phyloP scores from a whole-genome alignment of 2,329 filamentous ascomycete genomes.

The Diaporthe nobilis region DNA sequence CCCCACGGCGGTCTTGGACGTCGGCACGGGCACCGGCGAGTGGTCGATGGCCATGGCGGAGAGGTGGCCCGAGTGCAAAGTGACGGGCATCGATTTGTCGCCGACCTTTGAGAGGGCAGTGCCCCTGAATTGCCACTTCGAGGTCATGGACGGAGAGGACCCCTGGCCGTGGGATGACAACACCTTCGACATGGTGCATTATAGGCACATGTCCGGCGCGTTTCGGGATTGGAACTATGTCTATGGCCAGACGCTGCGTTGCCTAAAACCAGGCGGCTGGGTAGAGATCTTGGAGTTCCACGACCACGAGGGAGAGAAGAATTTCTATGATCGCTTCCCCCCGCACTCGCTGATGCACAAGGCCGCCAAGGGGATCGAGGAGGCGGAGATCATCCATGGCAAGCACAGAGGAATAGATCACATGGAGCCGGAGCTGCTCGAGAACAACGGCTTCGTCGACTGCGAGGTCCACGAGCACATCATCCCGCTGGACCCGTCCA shows the following conservation, averaged over 20 bases:
- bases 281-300: constrained; percentile 70
- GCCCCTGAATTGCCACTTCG: constrained; percentile 72
- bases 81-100: constrained; percentile 71
- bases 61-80: constrained; percentile 58
- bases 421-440: constrained; percentile 60
- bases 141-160: constrained; percentile 70
- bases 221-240: constrained; percentile 70
- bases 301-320: constrained; percentile 56
- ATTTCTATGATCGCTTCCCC: constrained; percentile 58
- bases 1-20: constrained; percentile 65
- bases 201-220: constrained; percentile 69
- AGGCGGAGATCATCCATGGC: constrained; percentile 61
- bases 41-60: constrained; percentile 65
- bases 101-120: constrained; percentile 70
- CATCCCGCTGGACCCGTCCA: constrained; percentile 61
- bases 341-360: constrained; percentile 60
- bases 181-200: constrained; percentile 69
- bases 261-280: constrained; percentile 70
- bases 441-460: constrained; percentile 66
- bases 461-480: constrained; percentile 62
- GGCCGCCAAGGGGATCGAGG: constrained; percentile 57
- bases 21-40: constrained; percentile 71
- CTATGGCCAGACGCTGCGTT: constrained; percentile 66
- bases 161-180: constrained; percentile 69
- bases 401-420: constrained; percentile 61